Percentiles rank a stretch among this genome's conserved stretches.
Evolutionary conservation across 139 green algal species (phyloP).

Genomic region (Chlorella sp.): DNA sequence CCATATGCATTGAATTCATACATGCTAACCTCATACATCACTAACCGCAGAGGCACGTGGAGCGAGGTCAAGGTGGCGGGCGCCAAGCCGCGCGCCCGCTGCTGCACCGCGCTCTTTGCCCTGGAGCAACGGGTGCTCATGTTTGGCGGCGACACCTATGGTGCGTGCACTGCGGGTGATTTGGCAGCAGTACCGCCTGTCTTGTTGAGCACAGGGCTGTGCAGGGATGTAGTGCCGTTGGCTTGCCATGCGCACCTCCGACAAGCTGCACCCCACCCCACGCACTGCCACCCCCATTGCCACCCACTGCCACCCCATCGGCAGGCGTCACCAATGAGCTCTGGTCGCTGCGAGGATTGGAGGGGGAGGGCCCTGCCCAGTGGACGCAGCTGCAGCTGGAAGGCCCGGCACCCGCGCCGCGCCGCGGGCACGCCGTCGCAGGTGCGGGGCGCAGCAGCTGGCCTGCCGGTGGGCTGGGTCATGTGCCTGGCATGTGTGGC

Average conservation of each 20-base stretch:
- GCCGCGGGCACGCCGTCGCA: slow-evolving; percentile 66
- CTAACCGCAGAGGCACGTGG: slow-evolving; percentile 57
- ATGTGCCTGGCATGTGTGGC: too few relatives aligned
- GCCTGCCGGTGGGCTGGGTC: too few relatives aligned
- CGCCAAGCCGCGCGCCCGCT: slow-evolving; percentile 54
- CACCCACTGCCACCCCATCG: background rate
- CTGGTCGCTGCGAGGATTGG: slow-evolving; percentile 62
- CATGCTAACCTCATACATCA: too few relatives aligned
- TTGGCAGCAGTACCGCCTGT: too few relatives aligned
- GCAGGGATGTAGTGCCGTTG: too few relatives aligned
- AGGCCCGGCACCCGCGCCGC: slow-evolving; percentile 46
- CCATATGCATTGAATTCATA: too few relatives aligned
- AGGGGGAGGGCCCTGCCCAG: background rate
- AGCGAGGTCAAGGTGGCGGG: slow-evolving; percentile 55
- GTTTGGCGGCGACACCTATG: slow-evolving; percentile 77
- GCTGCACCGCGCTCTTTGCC: slow-evolving; percentile 54
- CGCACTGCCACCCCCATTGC: background rate
- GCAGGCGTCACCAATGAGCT: slow-evolving; percentile 55
- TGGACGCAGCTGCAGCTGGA: slow-evolving; percentile 72
- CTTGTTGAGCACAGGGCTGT: too few relatives aligned
- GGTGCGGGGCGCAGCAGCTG: background rate
- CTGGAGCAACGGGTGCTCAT: slow-evolving; percentile 58
- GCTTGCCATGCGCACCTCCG: too few relatives aligned
- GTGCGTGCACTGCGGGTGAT: too few relatives aligned
- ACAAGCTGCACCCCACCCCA: too few relatives aligned